Percentiles rank a stretch among this genome's conserved stretches.
Conservation (phyloP, 2,329 filamentous ascomycete species). For the Calonectria henricotiae region DNA sequence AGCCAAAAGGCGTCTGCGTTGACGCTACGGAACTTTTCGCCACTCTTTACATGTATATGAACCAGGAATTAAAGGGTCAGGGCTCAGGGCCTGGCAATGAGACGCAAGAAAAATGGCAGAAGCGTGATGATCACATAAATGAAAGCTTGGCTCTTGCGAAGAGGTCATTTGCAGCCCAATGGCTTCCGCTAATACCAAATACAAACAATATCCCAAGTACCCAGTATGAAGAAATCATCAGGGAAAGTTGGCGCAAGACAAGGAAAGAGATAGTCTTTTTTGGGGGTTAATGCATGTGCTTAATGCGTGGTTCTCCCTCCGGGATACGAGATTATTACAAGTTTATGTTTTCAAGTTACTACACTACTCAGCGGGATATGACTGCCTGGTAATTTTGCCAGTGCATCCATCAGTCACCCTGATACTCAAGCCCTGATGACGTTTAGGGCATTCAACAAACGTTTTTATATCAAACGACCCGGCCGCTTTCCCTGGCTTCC, state of each 20-base stretch:
- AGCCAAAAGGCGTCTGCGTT: slow-evolving; percentile 49
- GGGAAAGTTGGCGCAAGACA: slow-evolving; percentile 56
- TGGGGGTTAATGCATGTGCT: too few relatives aligned
- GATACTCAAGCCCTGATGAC: not conserved
- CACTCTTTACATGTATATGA: not conserved
- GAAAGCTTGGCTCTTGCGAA: not conserved
- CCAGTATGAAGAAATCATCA: slow-evolving; percentile 42
- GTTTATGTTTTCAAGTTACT: not conserved
- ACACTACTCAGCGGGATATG: slow-evolving; percentile 17
- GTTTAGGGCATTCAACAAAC: slow-evolving; percentile 8
- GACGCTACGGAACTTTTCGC: slow-evolving; percentile 34
- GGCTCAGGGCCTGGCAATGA: not conserved
- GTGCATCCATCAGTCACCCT: slow-evolving; percentile 22
- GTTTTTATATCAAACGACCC: slow-evolving; percentile 26
- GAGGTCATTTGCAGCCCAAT: slow-evolving; percentile 50
- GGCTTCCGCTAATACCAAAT: slow-evolving; percentile 50
- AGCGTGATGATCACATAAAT: not conserved
- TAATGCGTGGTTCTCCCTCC: too few relatives aligned
- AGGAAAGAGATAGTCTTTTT: slow-evolving; percentile 55
- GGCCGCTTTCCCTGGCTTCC: slow-evolving; percentile 14
- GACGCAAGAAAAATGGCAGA: not conserved
- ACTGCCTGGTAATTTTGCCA: not conserved
- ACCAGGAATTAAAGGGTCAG: not conserved
- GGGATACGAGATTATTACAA: not conserved
- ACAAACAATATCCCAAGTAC: not conserved